phyloP scores from a whole-genome alignment of 495 filamentous ascomycete species.

The Lepidopterella palustris region DNA sequence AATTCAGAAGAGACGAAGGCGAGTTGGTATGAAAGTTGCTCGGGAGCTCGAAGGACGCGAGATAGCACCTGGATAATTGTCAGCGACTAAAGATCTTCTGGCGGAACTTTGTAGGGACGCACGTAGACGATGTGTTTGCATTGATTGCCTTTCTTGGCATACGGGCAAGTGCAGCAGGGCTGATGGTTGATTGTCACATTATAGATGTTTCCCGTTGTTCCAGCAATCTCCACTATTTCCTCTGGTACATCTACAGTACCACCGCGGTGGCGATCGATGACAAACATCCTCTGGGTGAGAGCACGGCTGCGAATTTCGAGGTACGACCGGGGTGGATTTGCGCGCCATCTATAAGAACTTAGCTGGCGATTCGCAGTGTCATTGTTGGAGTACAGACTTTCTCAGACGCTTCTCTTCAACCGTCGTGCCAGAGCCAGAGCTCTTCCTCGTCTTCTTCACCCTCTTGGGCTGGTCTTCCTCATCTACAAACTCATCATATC shows the following conservation, averaged over 20 bases:
- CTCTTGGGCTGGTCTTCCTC: slow-evolving; percentile 6
- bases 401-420: slow-evolving; percentile 41
- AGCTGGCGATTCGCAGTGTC: neutral
- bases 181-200: slow-evolving; percentile 47
- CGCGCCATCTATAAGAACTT: slow-evolving; percentile 18
- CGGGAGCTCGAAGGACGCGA: slow-evolving; percentile 57
- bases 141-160: slow-evolving; percentile 55
- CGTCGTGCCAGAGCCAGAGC: slow-evolving; percentile 4
- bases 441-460: slow-evolving; percentile 9
- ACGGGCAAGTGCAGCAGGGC: slow-evolving; percentile 64
- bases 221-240: slow-evolving; percentile 61
- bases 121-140: slow-evolving; percentile 73
- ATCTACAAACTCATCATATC: slow-evolving; percentile 3
- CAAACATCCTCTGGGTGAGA: slow-evolving; percentile 45
- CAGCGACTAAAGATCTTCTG: neutral
- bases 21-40: slow-evolving; percentile 64
- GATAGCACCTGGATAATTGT: slow-evolving; percentile 48
- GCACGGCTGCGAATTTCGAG: slow-evolving; percentile 35
- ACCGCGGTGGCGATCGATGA: slow-evolving; percentile 45
- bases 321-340: slow-evolving; percentile 38
- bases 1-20: slow-evolving; percentile 64
- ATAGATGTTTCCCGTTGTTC: slow-evolving; percentile 73
- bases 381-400: slow-evolving; percentile 17
- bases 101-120: slow-evolving; percentile 23
- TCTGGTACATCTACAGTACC: slow-evolving; percentile 40